Evolutionary conservation across 129 eudicot genomes (phyloP).

Genomic region (Centaurea solstitialis): DNA sequence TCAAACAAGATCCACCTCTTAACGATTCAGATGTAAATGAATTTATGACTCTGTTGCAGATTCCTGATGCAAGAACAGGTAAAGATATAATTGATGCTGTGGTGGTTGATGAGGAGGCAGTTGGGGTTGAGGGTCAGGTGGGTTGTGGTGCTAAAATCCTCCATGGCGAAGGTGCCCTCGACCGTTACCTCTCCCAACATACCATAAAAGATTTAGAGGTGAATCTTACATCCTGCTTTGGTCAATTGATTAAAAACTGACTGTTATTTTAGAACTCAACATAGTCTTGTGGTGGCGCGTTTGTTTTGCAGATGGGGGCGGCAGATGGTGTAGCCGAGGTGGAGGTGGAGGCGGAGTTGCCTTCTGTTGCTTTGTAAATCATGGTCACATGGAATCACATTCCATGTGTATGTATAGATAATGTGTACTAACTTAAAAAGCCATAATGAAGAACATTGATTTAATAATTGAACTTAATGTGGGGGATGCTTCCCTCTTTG

Average conservation of each 20-base stretch:
- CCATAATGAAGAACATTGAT: conserved; percentile 28
- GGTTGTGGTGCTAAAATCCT: conserved; percentile 92
- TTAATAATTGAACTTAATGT: conserved; percentile 24
- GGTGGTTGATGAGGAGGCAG: conserved; percentile 85
- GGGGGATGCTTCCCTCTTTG: conserved; percentile 20
- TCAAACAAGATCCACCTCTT: too few relatives aligned
- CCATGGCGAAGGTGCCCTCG: conserved; percentile 83
- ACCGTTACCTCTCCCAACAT: conserved; percentile 52
- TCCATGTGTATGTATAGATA: conserved; percentile 34
- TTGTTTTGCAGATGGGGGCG: conserved; percentile 28
- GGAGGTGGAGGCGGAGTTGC: conserved; percentile 79
- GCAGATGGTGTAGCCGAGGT: conserved; percentile 61
- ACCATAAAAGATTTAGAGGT: conserved; percentile 45
- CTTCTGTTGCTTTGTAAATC: conserved; percentile 77
- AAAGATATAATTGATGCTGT: conserved; percentile 84
- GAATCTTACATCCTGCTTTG: not conserved
- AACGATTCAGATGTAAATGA: too few relatives aligned
- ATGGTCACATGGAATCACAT: conserved; percentile 18
- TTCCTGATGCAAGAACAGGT: conserved; percentile 91
- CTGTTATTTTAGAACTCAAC: not conserved
- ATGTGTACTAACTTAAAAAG: conserved; percentile 26
- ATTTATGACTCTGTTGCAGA: conserved; percentile 50
- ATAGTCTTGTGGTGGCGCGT: not conserved
- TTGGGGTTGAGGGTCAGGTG: conserved; percentile 57
- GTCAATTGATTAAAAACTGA: not conserved